Evolutionary conservation across 2,329 filamentous ascomycete species (phyloP).

Genomic region (Penicillium sp.): DNA sequence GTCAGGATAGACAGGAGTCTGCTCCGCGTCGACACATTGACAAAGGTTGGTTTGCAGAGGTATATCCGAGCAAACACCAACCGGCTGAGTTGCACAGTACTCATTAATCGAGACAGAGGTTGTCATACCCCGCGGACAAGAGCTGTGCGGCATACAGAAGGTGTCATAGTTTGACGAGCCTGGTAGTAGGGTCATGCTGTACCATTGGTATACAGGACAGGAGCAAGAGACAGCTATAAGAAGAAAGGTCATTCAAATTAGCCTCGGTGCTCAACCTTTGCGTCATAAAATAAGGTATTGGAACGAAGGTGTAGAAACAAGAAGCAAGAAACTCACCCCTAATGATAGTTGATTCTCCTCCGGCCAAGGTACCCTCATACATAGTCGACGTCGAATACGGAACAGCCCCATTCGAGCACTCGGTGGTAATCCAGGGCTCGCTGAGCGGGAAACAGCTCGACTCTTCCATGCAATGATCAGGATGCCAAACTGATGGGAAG

Average conservation of each 20-base stretch:
- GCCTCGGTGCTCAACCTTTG: neutral
- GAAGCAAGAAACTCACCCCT: constrained; percentile 15
- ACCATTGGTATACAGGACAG: constrained; percentile 25
- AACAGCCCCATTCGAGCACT: constrained; percentile 27
- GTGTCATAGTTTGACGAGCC: constrained; percentile 15
- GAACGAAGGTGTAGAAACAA: neutral
- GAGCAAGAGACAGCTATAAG: constrained; percentile 24
- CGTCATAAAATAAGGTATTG: neutral
- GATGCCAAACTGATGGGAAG: constrained; percentile 28
- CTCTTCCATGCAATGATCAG: constrained; percentile 25
- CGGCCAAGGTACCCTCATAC: constrained; percentile 22
- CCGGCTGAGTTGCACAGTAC: constrained; percentile 22
- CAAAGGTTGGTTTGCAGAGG: constrained; percentile 17
- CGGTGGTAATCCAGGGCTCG: constrained; percentile 26
- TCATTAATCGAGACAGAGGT: constrained; percentile 19
- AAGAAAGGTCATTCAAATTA: neutral
- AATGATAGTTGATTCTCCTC: constrained; percentile 19
- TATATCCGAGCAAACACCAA: constrained; percentile 11
- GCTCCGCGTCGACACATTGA: constrained; percentile 14
- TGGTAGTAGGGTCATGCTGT: constrained; percentile 19
- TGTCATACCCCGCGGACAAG: constrained; percentile 28
- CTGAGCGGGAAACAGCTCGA: constrained; percentile 26
- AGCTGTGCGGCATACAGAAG: constrained; percentile 28
- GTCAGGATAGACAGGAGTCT: constrained; percentile 24
- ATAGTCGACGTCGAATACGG: constrained; percentile 23